A percentile compares a stretch with the other conserved stretches of the same genome.
Conservation (phyloP, 176 grass and related monocot genomes). For the Cymbopogon citratus region DNA sequence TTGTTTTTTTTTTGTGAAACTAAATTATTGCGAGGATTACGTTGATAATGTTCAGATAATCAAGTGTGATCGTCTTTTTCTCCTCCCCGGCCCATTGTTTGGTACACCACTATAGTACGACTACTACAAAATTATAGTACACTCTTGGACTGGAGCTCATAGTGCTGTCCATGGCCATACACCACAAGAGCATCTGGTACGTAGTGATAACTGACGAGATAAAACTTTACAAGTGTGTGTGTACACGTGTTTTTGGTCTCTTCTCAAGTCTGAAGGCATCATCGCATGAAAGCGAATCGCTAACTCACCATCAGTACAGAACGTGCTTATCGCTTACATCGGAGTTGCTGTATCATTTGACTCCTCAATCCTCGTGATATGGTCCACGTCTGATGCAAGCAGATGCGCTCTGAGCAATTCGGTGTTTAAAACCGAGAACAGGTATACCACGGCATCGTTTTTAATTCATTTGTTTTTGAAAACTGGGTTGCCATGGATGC, state of each 20-base stretch:
- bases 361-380: no score
- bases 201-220: background rate
- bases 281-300: no score
- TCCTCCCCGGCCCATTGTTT: background rate
- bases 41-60: background rate
- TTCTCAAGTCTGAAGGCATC: background rate
- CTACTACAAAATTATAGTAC: background rate
- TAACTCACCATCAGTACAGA: no score
- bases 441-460: background rate
- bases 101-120: background rate
- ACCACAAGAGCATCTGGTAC: background rate
- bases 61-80: background rate
- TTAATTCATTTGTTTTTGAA: background rate
- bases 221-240: background rate
- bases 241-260: background rate
- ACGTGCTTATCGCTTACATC: no score
- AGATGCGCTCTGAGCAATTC: constrained; percentile 25
- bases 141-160: background rate
- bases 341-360: background rate
- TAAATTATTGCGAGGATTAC: background rate
- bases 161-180: background rate
- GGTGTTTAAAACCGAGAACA: background rate
- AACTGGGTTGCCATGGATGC: background rate
- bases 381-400: background rate
- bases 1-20: background rate